Conservation (phyloP, 202 grass and related monocot species). For the Panicum hallii region DNA sequence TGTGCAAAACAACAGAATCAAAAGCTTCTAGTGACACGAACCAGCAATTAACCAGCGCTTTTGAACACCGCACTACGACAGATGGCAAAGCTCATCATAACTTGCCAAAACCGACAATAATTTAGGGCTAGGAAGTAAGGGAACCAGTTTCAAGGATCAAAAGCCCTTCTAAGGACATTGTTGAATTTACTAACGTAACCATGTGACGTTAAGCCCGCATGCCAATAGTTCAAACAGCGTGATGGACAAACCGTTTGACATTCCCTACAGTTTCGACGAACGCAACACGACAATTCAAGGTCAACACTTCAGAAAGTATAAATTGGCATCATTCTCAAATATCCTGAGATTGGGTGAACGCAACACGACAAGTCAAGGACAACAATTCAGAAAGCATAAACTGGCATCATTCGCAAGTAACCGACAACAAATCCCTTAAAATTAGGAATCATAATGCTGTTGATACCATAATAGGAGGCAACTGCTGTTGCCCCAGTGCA, state of each 20-base stretch:
- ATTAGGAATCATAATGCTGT: constrained; percentile 14
- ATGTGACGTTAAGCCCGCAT: neutral
- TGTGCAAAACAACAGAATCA: constrained; percentile 13
- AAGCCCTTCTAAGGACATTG: neutral
- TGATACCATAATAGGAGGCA: neutral
- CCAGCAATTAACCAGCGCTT: neutral
- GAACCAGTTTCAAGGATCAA: neutral
- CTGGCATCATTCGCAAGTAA: neutral
- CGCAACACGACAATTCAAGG: constrained; percentile 13
- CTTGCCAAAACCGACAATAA: neutral
- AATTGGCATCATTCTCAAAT: constrained; percentile 6
- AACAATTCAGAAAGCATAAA: constrained; percentile 25
- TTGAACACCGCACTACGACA: neutral
- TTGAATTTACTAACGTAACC: neutral
- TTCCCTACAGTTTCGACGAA: neutral
- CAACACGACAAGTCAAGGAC: constrained; percentile 26
- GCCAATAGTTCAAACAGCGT: neutral
- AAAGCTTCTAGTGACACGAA: neutral
- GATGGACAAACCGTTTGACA: neutral
- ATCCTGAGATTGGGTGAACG: neutral
- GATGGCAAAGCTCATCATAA: neutral
- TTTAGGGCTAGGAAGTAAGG: constrained; percentile 1
- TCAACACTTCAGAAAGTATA: constrained; percentile 39
- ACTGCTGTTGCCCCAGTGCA: constrained; percentile 27
- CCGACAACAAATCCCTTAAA: neutral